A percentile compares a stretch with the other conserved stretches of the same genome.
phyloP scores from a whole-genome alignment of 139 green algal species.

The Tetraselmis striata region DNA sequence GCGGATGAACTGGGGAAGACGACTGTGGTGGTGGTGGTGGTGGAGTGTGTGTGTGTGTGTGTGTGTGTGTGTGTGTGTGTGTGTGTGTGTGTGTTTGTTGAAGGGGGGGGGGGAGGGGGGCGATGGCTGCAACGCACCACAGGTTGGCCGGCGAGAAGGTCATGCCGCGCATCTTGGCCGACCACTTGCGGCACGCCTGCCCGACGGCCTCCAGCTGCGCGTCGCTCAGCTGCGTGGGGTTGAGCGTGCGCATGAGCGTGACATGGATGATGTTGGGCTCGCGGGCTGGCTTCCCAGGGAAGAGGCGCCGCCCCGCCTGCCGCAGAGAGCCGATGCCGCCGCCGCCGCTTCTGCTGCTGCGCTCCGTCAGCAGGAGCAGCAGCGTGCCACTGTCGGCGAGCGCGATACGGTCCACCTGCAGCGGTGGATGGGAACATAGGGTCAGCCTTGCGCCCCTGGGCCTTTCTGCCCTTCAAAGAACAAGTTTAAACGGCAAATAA shows the following conservation, averaged over 20 bases:
- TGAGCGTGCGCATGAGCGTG: neutral
- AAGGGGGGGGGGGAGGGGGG: too few species aligned
- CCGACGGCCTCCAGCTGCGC: neutral
- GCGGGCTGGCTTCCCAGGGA: neutral
- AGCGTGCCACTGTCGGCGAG: neutral
- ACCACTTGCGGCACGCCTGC: neutral
- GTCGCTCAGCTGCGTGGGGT: neutral
- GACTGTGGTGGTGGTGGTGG: too few species aligned
- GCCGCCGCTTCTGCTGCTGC: neutral
- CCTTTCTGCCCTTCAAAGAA: too few species aligned
- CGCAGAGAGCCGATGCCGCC: neutral
- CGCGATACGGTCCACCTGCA: neutral
- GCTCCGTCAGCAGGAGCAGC: neutral
- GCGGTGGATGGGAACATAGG: neutral
- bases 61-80: too few species aligned
- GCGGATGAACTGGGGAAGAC: too few species aligned
- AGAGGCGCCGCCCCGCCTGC: neutral
- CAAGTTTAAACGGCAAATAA: too few species aligned
- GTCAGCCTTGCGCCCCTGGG: too few species aligned
- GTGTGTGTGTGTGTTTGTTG: too few species aligned
- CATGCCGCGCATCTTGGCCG: neutral
- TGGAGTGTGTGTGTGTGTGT: too few species aligned
- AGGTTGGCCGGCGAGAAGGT: neutral
- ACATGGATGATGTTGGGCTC: neutral
- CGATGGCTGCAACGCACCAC: neutral